Evolutionary conservation across 768 basidiomycete genomes (phyloP).

Genomic region (Mycena rosella): DNA sequence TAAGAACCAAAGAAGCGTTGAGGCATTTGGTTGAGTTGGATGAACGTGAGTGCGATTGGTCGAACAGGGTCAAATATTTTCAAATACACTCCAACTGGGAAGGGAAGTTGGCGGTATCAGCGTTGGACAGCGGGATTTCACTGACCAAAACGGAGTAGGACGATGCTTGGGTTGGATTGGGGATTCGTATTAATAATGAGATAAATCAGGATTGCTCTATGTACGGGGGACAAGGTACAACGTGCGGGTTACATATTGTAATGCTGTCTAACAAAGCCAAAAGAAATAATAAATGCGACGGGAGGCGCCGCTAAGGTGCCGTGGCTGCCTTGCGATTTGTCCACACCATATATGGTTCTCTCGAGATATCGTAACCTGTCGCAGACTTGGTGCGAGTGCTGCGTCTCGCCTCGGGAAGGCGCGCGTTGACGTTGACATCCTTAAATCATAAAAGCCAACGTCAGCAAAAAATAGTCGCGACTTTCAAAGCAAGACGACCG

Average conservation of each 20-base stretch:
- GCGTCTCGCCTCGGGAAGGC: constrained; percentile 83
- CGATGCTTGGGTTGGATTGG: not conserved
- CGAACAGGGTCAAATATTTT: too few relatives aligned
- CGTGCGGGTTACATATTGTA: constrained; percentile 33
- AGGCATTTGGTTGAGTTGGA: constrained; percentile 9
- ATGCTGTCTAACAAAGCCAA: constrained; percentile 36
- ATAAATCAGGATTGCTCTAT: constrained; percentile 32
- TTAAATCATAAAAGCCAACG: constrained; percentile 44
- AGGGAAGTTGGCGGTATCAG: too few relatives aligned
- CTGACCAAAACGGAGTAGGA: not conserved
- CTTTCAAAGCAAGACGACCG: constrained; percentile 45
- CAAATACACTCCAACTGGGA: too few relatives aligned
- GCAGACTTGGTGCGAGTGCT: constrained; percentile 77
- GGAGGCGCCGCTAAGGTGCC: constrained; percentile 55
- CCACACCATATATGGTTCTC: constrained; percentile 93
- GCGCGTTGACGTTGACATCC: constrained; percentile 79
- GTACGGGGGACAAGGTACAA: constrained; percentile 9
- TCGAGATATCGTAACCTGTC: constrained; percentile 70
- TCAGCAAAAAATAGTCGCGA: constrained; percentile 18
- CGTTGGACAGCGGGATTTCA: too few relatives aligned
- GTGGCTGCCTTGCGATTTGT: constrained; percentile 76
- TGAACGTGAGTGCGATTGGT: not conserved
- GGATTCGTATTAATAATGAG: constrained; percentile 25
- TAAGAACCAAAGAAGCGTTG: constrained; percentile 15
- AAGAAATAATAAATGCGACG: constrained; percentile 25